A percentile compares a stretch with the other conserved stretches of the same genome.
phyloP scores from a whole-genome alignment of 768 basidiomycete species.

The Mycena vulgaris region DNA sequence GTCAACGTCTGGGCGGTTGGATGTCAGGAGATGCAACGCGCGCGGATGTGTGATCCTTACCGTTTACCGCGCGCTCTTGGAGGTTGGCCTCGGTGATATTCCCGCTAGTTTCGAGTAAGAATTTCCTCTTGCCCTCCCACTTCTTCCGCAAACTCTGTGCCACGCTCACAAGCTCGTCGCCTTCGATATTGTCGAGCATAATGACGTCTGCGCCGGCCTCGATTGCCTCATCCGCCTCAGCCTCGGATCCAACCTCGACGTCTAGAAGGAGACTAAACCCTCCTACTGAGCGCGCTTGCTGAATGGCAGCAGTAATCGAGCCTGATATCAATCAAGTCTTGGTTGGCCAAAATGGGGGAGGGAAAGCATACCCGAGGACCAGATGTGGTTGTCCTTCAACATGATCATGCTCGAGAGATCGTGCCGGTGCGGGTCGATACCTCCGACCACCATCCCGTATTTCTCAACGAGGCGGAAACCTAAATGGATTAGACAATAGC shows the following conservation, averaged over 20 bases:
- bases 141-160: conserved; percentile 82
- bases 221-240: conserved; percentile 97
- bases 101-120: conserved; percentile 94
- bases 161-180: conserved; percentile 75
- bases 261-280: conserved; percentile 95
- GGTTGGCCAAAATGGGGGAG: background rate
- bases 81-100: conserved; percentile 94
- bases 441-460: conserved; percentile 98
- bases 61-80: conserved; percentile 84
- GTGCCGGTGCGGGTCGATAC: conserved; percentile 95
- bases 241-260: conserved; percentile 92
- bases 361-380: conserved; percentile 83
- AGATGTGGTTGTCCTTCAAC: conserved; percentile 99
- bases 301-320: conserved; percentile 91
- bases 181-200: conserved; percentile 96
- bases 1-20: conserved; percentile 80
- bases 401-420: conserved; percentile 99
- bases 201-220: conserved; percentile 94
- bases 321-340: conserved; percentile 59
- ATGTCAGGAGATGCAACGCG: background rate
- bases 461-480: conserved; percentile 98
- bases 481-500: conserved; percentile 41
- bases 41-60: conserved; percentile 59
- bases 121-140: conserved; percentile 87
- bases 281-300: conserved; percentile 88